These are phyloP conservation scores for Albugo candida DNA, from an alignment of 352 stramenopile genomes.

Conservation along the genomic window DNA sequence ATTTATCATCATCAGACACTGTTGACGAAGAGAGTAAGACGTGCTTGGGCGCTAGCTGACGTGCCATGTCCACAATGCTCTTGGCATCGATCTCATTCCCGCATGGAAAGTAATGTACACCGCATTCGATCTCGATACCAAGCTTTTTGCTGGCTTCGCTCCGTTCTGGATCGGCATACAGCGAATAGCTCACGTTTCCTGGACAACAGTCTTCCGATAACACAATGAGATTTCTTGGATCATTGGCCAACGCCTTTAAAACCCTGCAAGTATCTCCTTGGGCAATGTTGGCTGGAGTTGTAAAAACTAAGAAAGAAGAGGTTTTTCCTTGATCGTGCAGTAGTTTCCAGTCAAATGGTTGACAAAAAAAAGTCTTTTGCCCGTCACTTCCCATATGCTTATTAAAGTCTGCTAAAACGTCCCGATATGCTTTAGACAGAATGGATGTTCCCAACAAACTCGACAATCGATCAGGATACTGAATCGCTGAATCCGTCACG, in stretches of 20 bases:
- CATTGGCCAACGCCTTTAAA: constrained; percentile 31
- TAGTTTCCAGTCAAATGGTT: constrained; percentile 55
- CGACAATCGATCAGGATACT: constrained; percentile 31
- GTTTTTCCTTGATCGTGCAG: constrained; percentile 23
- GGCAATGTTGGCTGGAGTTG: constrained; percentile 47
- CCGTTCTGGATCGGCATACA: constrained; percentile 58
- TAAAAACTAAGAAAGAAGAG: constrained; percentile 54
- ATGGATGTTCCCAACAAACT: constrained; percentile 44
- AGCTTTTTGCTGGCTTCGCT: constrained; percentile 51
- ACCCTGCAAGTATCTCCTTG: constrained; percentile 47
- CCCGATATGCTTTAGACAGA: constrained; percentile 17
- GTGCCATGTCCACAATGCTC: constrained; percentile 60
- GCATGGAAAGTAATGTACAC: constrained; percentile 70
- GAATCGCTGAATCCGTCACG: constrained; percentile 34
- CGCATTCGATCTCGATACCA: constrained; percentile 41
- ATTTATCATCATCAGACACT: constrained; percentile 31
- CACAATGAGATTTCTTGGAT: constrained; percentile 70
- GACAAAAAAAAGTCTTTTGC: background rate
- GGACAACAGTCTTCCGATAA: constrained; percentile 66
- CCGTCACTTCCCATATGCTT: background rate
- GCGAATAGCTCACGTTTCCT: constrained; percentile 60
- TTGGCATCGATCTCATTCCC: constrained; percentile 70
- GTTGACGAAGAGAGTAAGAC: constrained; percentile 38
- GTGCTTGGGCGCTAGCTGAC: constrained; percentile 29
- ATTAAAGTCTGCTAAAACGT: constrained; percentile 7